These are phyloP conservation scores for Ramalina intermedia DNA, from an alignment of 495 filamentous ascomycete species.

Conservation along the genomic window DNA sequence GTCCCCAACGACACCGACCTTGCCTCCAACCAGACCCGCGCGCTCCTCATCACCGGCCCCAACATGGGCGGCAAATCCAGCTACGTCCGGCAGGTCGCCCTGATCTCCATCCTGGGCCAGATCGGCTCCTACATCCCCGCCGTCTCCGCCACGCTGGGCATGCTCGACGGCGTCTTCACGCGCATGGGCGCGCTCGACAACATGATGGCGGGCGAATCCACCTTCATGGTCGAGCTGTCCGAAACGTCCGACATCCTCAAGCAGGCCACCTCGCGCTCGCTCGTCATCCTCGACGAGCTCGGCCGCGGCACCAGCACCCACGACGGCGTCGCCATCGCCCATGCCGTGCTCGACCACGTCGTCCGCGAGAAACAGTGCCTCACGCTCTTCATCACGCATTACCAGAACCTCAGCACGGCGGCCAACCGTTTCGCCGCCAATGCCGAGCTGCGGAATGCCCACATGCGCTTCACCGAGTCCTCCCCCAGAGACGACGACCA, in stretches of 20 bases:
- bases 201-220: conserved; percentile 85
- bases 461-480: conserved; percentile 65
- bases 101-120: conserved; percentile 88
- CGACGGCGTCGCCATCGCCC: conserved; percentile 91
- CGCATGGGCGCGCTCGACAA: conserved; percentile 97
- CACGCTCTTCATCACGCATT: conserved; percentile 93
- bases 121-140: conserved; percentile 92
- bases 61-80: conserved; percentile 98
- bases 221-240: conserved; percentile 94
- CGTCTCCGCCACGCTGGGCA: conserved; percentile 52
- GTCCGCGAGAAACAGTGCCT: conserved; percentile 59
- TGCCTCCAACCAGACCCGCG: conserved; percentile 44
- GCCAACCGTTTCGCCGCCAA: conserved; percentile 44
- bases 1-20: conserved; percentile 83
- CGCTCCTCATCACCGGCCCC: conserved; percentile 83
- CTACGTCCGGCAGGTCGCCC: conserved; percentile 83
- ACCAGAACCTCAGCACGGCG: conserved; percentile 67
- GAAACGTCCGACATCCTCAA: conserved; percentile 88
- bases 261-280: conserved; percentile 59
- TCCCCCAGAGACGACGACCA: conserved; percentile 9
- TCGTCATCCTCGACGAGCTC: conserved; percentile 92
- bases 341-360: conserved; percentile 76
- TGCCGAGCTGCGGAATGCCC: conserved; percentile 55
- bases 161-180: conserved; percentile 85
- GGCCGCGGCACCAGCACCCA: conserved; percentile 87